phyloP scores from a whole-genome alignment of 441 rosid genomes.

The Pelargonium myrrhifolium region DNA sequence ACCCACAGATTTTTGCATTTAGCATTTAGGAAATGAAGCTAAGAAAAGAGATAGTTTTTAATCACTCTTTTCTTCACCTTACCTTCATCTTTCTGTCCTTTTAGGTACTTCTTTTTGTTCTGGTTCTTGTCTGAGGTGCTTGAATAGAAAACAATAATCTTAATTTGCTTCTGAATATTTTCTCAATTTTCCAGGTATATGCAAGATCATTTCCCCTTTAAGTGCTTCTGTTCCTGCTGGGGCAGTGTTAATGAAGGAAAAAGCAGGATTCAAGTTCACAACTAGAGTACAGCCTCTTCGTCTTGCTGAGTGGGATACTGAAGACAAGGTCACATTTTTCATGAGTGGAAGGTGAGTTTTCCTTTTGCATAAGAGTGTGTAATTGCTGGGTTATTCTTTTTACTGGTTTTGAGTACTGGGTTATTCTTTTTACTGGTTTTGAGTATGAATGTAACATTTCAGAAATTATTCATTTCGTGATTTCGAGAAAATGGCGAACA shows the following conservation, averaged over 20 bases:
- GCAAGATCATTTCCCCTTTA: conserved; percentile 88
- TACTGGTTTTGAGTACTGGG: no score
- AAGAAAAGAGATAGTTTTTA: background rate
- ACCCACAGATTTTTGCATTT: background rate
- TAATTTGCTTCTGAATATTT: background rate
- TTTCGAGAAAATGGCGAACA: conserved; percentile 98
- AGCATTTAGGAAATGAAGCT: background rate
- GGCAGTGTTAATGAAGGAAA: conserved; percentile 76
- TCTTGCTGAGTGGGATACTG: conserved; percentile 92
- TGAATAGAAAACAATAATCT: background rate
- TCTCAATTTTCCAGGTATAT: conserved; percentile 50
- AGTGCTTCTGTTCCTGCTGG: conserved; percentile 93
- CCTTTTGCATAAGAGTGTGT: conserved; percentile 9
- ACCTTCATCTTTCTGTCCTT: background rate
- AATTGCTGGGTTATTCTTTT: conserved; percentile 3
- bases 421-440: conserved; percentile 16
- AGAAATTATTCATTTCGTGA: conserved; percentile 93
- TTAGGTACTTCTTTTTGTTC: background rate
- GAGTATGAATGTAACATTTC: conserved; percentile 34
- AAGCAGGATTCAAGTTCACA: conserved; percentile 85
- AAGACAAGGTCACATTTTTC: conserved; percentile 91
- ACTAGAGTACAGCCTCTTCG: conserved; percentile 99
- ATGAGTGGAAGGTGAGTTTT: conserved; percentile 91
- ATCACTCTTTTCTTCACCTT: background rate
- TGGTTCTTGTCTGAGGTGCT: background rate